Evolutionary conservation across 495 filamentous ascomycete genomes (phyloP).

Genomic region (Tuber melanosporum): DNA sequence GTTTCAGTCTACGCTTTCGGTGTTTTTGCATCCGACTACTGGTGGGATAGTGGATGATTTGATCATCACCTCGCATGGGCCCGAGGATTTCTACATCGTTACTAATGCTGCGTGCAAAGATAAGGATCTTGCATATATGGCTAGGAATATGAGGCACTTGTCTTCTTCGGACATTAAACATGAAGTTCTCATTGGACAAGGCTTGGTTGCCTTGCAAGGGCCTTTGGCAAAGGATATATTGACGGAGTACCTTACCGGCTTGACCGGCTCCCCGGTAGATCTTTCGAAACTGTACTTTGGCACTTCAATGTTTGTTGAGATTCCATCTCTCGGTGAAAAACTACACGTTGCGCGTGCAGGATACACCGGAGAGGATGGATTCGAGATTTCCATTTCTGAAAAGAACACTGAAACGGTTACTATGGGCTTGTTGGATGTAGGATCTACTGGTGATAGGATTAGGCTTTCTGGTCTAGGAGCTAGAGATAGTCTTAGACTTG

Average conservation of each 20-base stretch:
- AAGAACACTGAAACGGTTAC: slow-evolving; percentile 51
- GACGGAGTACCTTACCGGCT: slow-evolving; percentile 47
- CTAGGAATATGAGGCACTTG: slow-evolving; percentile 53
- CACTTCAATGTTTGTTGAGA: slow-evolving; percentile 53
- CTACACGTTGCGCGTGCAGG: slow-evolving; percentile 79
- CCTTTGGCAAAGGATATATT: slow-evolving; percentile 65
- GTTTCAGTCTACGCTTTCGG: slow-evolving; percentile 68
- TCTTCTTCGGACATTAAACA: slow-evolving; percentile 52
- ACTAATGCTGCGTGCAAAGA: slow-evolving; percentile 90
- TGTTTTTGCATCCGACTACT: slow-evolving; percentile 66
- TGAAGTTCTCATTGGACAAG: slow-evolving; percentile 61
- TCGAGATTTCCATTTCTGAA: slow-evolving; percentile 80
- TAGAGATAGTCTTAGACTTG: slow-evolving; percentile 82
- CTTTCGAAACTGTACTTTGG: slow-evolving; percentile 75
- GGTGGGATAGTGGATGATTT: slow-evolving; percentile 93
- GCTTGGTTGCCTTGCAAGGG: slow-evolving; percentile 80
- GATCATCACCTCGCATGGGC: slow-evolving; percentile 68
- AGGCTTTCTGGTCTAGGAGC: slow-evolving; percentile 83
- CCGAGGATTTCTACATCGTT: slow-evolving; percentile 77
- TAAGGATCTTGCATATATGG: slow-evolving; percentile 74
- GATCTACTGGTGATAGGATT: slow-evolving; percentile 53
- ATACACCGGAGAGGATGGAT: slow-evolving; percentile 97
- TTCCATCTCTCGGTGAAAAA: slow-evolving; percentile 17
- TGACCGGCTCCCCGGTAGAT: slow-evolving; percentile 50
- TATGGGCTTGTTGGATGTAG: slow-evolving; percentile 59